Base-by-base conservation (phyloP, 2,329 filamentous ascomycete genomes). In the Diplodia scrobiculata region DNA sequence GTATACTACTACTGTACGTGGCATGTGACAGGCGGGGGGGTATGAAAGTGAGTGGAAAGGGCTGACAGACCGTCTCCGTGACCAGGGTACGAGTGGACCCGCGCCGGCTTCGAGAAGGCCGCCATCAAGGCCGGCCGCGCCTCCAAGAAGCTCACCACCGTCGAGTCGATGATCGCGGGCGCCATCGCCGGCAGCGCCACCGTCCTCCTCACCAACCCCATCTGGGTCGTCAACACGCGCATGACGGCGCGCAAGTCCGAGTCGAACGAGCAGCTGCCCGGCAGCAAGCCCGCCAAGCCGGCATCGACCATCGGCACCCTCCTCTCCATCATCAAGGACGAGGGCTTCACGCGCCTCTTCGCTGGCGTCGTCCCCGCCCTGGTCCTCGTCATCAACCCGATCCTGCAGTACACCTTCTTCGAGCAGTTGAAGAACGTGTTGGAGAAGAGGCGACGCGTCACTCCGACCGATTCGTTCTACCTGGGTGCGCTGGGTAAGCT, bases 161-260 rank as follows among this genome's bases (percentile, higher is more conserved):
- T 94, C 71, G 94, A 99, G 82, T 90, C 89, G 71, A 99, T 36
- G 90, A 89, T 96, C 67, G 94, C 95, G 2, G 95, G 95, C 70
- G 95, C 95, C 67, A 84, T 99, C 72, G 95, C 95, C 48, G 95
- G 95, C 13, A 93, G 89, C 70, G 94, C 94, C 13, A 99, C 95
- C 19, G 95, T 99, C 70, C 84, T 99, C 74, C 84, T 97, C 74
- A 99, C 95, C 68, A 99, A 99, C 83, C 95, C 95, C 54, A 99
- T 99, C 80, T 99, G 95, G 95, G 95, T 99, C 62, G 84, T 99
- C 78, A 99, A 99, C 84, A 99, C 95, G 65, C 90, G 95, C 75
- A 96, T 99, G 90, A 99, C 95, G 25, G 94, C 95, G 59, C 88
- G 92, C 73, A 89, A 90, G 80, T 86, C 86, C n/a, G 81, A 83